phyloP scores from a whole-genome alignment of 768 basidiomycete species.

The Termitomyces sp. region DNA sequence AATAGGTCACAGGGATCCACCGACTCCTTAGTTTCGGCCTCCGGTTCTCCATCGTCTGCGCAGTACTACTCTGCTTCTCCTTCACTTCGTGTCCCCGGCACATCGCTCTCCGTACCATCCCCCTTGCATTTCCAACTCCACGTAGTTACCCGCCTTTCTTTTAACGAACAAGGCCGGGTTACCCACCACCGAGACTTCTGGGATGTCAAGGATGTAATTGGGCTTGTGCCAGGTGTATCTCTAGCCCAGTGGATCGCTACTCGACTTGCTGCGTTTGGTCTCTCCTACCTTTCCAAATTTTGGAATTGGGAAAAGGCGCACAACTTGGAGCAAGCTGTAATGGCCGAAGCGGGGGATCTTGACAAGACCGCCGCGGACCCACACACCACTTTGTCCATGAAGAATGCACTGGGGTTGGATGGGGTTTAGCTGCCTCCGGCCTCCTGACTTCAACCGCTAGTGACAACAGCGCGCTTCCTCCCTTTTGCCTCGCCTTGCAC shows the following conservation, averaged over 20 bases:
- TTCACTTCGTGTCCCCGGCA: slow-evolving; percentile 55
- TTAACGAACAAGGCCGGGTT: slow-evolving; percentile 81
- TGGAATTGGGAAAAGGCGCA: slow-evolving; percentile 21
- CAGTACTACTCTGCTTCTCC: slow-evolving; percentile 37
- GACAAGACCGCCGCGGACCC: slow-evolving; percentile 15
- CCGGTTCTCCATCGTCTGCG: slow-evolving; percentile 27
- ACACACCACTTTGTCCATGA: slow-evolving; percentile 12
- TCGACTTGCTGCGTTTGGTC: slow-evolving; percentile 54
- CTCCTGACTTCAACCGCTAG: slow-evolving; percentile 8
- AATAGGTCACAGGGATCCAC: slow-evolving; percentile 28
- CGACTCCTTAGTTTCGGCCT: slow-evolving; percentile 34
- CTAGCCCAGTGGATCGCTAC: slow-evolving; percentile 67
- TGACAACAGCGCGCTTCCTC: slow-evolving; percentile 2
- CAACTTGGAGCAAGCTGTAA: slow-evolving; percentile 6
- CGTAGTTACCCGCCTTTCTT: slow-evolving; percentile 67
- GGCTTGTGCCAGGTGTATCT: slow-evolving; percentile 65
- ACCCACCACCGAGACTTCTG: slow-evolving; percentile 79
- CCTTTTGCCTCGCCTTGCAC: background rate
- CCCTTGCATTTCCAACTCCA: slow-evolving; percentile 73
- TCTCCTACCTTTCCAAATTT: slow-evolving; percentile 40
- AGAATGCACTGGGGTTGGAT: slow-evolving; percentile 20
- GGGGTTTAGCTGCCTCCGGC: slow-evolving; percentile 9
- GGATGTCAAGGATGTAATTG: slow-evolving; percentile 76
- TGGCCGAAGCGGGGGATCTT: slow-evolving; percentile 13
- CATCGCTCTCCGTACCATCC: slow-evolving; percentile 54